Evolutionary conservation across 106 monocot species (phyloP).

Genomic region (Dendrobium huoshanense): DNA sequence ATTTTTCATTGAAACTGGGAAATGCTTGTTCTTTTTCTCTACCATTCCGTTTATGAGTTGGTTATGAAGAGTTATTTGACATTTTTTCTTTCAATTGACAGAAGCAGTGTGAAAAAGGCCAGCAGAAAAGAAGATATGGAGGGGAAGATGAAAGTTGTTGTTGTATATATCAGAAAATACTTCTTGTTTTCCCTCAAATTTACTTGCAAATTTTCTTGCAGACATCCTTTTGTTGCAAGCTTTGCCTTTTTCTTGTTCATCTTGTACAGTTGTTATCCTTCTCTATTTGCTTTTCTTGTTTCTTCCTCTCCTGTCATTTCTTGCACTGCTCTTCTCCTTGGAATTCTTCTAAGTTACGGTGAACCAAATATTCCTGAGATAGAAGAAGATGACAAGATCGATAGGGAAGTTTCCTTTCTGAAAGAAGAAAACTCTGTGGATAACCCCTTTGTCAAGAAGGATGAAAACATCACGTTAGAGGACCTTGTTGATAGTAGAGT

Average conservation of each 20-base stretch:
- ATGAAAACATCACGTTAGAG: background rate
- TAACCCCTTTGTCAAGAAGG: slow-evolving; percentile 5
- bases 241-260: slow-evolving; percentile 40
- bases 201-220: slow-evolving; percentile 25
- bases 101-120: background rate
- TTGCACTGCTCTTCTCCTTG: slow-evolving; percentile 84
- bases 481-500: background rate
- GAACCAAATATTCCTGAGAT: slow-evolving; percentile 60
- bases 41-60: too few species aligned
- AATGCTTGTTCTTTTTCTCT: too few species aligned
- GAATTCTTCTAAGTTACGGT: slow-evolving; percentile 72
- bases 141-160: slow-evolving; percentile 29
- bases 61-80: too few species aligned
- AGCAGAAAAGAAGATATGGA: slow-evolving; percentile 12
- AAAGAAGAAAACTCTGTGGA: slow-evolving; percentile 10
- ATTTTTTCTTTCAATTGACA: slow-evolving; percentile 5
- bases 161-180: slow-evolving; percentile 25
- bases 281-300: slow-evolving; percentile 58
- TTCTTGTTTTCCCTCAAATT: slow-evolving; percentile 28
- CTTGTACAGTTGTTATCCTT: slow-evolving; percentile 54
- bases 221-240: slow-evolving; percentile 53
- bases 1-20: too few species aligned
- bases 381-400: slow-evolving; percentile 38
- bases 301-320: slow-evolving; percentile 72
- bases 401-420: slow-evolving; percentile 24